Evolutionary conservation across 2,329 filamentous ascomycete species (phyloP), one percentile per base, ranked within the genome.

Genomic region (Cryoendolithus antarcticus): DNA sequence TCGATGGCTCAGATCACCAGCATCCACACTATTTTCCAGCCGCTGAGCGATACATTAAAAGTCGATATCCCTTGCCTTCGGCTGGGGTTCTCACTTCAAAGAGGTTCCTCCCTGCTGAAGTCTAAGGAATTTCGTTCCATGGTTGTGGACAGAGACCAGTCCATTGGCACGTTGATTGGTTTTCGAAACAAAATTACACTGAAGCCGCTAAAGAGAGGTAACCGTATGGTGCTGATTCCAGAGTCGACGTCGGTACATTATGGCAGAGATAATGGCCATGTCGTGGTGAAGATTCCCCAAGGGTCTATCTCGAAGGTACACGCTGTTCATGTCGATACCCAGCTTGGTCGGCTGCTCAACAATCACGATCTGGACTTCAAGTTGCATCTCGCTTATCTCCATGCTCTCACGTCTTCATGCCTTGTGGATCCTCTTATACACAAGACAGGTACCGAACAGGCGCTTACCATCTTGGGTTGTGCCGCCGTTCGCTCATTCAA

Each of bases 361-460:
- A 72, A 72, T 0, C 51, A 52, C 0, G 44, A 55, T 77, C 0
- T 56, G 75, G 0, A 44, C 31, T 40, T 43, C 43, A 48, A 48
- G 37, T 40, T 56, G 1, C 48, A 44, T 31, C 10, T 52, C 47
- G 75, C 75, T 0, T 54, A 67, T 4, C 53, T 76, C 1, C 78
- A 83, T 49, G 77, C 77, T 0, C 56, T 67, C 4, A 82, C 78
- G 0, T 77, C 77, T 0, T 74, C 69, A 27, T 48, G 67, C 0
- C 29, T 81, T 0, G 68, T 72, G 0, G 79, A 82, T 48, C 56
- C 62, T 0, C 61, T 82, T 0, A 81, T 76, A 0, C 59, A 65
- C 0, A 62, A 67, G 0, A 81, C 75, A 0, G 79, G 79, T 0
- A 69, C 66, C 0, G 77, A 82, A 48, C 75, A 80, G 52, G 47